Conservation (phyloP, 2,329 filamentous ascomycete species). For the Madurella fahalii region DNA sequence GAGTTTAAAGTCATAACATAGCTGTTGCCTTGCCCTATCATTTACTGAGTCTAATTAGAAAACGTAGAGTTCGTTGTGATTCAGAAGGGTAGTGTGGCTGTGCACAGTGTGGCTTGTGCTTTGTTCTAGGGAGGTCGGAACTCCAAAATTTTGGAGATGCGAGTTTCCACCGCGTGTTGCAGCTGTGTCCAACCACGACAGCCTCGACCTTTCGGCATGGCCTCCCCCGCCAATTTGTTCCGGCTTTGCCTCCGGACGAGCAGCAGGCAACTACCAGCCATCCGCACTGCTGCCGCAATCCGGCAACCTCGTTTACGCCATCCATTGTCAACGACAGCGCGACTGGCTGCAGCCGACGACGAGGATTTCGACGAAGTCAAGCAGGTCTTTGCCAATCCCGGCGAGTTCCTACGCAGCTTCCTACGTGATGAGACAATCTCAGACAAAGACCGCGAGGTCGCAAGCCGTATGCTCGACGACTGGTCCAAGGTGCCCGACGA, state of each 20-base stretch:
- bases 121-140: constrained; percentile 2
- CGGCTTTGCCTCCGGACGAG: constrained; percentile 36
- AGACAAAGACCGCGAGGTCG: constrained; percentile 24
- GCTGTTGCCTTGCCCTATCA: too few species aligned
- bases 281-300: constrained; percentile 6
- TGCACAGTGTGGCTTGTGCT: constrained; percentile 15
- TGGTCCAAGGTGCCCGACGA: constrained; percentile 19
- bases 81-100: background rate
- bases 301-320: constrained; percentile 1
- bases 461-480: constrained; percentile 15
- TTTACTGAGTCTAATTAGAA: too few species aligned
- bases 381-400: constrained; percentile 14
- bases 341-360: constrained; percentile 11
- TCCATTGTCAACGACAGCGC: constrained; percentile 21
- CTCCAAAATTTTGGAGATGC: constrained; percentile 23
- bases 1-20: too few species aligned
- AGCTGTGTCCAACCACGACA: constrained; percentile 10
- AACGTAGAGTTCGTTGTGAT: too few species aligned
- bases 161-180: constrained; percentile 12
- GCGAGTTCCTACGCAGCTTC: constrained; percentile 17
- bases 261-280: constrained; percentile 25
- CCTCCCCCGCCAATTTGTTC: constrained; percentile 38
- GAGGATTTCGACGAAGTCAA: constrained; percentile 10
- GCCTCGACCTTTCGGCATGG: constrained; percentile 33
- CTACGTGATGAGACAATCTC: constrained; percentile 17